Evolutionary conservation across 306 rosid genomes (phyloP), one percentile per base, ranked within the genome.

Genomic region (Parietaria judaica): DNA sequence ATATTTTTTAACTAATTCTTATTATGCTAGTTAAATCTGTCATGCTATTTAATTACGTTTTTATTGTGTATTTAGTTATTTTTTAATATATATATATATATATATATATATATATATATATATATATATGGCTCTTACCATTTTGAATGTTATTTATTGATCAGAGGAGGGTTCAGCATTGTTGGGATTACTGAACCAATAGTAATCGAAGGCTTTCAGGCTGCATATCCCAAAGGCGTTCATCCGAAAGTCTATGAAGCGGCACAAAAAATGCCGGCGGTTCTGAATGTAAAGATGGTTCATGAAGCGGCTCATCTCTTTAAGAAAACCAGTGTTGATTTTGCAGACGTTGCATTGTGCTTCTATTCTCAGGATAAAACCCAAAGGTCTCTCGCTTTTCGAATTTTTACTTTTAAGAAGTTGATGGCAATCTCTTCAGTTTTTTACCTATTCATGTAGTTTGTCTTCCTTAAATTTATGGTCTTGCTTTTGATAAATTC

Each of bases 331-430:
- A 41, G 70, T 70, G 90, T 85, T n/a, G 67, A 50, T 63, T 87
- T 85, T 66, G 62, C 61, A 48, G 95, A 91, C 36, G 66, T 91
- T 36, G 92, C 86, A 5, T 48, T 91, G 62, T 91, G 83, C 73
- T 81, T 91, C 72, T 81, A 75, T 66, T 90, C 86, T 60, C 66
- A 73, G 51, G 64, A 66, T 44, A 64, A 63, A 31, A 34, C 44
- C 65, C 70, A 76, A 59, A 79, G 94, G 97, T 90, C 31, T 60
- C 63, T 51, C 52, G 6, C 52, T 4, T 49, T 49, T 49, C n/a
- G n/a, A n/a, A n/a, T n/a, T n/a, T n/a, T n/a, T 49, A 9, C 52
- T 10, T n/a, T 39, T 39, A 39, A 49, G 12, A 3, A 7, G 52
- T 49, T 14, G 8, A 49, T n/a, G n/a, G n/a, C n/a, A n/a, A n/a